Base-by-base conservation (phyloP, 352 stramenopile species). In the Peronosclerospora sorghi region DNA sequence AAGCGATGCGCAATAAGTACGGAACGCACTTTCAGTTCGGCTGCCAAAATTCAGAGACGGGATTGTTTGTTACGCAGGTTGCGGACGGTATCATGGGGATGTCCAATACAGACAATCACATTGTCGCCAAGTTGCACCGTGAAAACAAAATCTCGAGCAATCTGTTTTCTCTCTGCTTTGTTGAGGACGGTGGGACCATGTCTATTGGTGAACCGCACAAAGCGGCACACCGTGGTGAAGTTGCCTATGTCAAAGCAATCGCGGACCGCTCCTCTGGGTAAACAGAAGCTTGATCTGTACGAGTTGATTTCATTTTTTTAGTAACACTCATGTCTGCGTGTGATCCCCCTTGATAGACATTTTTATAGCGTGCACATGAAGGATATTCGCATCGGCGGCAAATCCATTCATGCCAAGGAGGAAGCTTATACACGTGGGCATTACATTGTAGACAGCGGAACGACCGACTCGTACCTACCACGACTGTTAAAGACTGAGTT, bases 391-490 rank as follows among this genome's bases (percentile, higher is more conserved):
- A 72, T 92, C 19, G 62, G 53, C 14, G 65, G 68, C 45, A 55
- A 59, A 14, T 75, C 72, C 24, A 84, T 92, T 26, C 61, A 83
- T 6, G 61, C 69, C 0, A 48, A 68, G 0, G 32, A 54, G 5
- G 51, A 53, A n/a, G 70, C 52, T 19, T 70, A 66, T 23, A 55
- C 48, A 4, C 61, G 57, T 24, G 75, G 75, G 0, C 68, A 81
- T 37, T 87, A 76, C 38, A 86, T 93, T 37, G 70, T 93, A 9
- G 80, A 93, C 52, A 93, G 80, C 45, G 80, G 80, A 35, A 90
- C 80, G 8, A 90, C 80, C 1, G 76, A 88, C 48, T 89, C 80
- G 38, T 89, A 86, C 56, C 50, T 93, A 9, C 73, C 77, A 4
- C 67, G 45, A 23, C 56, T 49, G 2, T 44, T 86, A 45, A 70